These are phyloP conservation scores for Aurinia saxatilis DNA, from an alignment of 345 rosid species.

Conservation along the genomic window DNA sequence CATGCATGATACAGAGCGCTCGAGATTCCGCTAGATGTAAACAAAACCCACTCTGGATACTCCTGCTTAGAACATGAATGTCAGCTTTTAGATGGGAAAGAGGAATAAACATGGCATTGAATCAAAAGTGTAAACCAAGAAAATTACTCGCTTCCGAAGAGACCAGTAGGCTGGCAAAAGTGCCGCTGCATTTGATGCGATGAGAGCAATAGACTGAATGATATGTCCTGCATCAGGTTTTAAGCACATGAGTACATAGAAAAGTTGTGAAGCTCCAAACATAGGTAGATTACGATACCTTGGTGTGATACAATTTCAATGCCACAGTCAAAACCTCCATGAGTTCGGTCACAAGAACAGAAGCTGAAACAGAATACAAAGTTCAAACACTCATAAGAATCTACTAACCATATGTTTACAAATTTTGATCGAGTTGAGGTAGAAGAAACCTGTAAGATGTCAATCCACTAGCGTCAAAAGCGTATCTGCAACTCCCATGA, in stretches of 20 bases:
- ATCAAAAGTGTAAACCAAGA: background rate
- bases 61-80: slow-evolving; percentile 46
- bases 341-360: slow-evolving; percentile 81
- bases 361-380: slow-evolving; percentile 52
- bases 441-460: slow-evolving; percentile 65
- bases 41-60: slow-evolving; percentile 92
- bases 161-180: slow-evolving; percentile 87
- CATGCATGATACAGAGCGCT: slow-evolving; percentile 98
- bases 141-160: slow-evolving; percentile 69
- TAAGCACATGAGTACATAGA: slow-evolving; percentile 17
- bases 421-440: background rate
- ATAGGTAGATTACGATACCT: slow-evolving; percentile 36
- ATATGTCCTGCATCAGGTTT: slow-evolving; percentile 56
- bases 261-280: background rate
- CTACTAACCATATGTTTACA: background rate
- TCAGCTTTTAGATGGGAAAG: background rate
- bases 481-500: slow-evolving; percentile 66
- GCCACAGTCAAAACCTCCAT: slow-evolving; percentile 96
- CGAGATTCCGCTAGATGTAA: slow-evolving; percentile 81
- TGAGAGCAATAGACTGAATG: slow-evolving; percentile 73
- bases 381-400: background rate
- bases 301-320: slow-evolving; percentile 63
- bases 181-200: slow-evolving; percentile 85
- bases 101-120: background rate
- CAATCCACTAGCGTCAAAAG: slow-evolving; percentile 89